phyloP scores from a whole-genome alignment of 352 stramenopile genomes.

The Globisporangium yorkense region DNA sequence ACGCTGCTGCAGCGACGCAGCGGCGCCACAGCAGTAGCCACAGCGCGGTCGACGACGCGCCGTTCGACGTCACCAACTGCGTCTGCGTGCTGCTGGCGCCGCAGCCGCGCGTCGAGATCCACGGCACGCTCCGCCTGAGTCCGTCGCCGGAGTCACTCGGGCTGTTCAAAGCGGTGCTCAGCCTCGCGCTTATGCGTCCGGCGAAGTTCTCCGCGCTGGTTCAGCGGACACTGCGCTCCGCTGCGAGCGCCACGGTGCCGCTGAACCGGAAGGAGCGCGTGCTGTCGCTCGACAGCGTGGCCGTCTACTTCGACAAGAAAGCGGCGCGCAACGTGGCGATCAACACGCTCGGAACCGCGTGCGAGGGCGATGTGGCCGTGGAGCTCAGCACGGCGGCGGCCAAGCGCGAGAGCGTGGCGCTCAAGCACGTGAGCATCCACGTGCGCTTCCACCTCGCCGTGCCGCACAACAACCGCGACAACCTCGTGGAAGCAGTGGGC shows the following conservation, averaged over 20 bases:
- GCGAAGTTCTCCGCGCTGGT: slow-evolving; percentile 17
- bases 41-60: slow-evolving; percentile 1
- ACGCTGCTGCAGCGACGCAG: slow-evolving; percentile 12
- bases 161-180: slow-evolving; percentile 33
- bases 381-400: slow-evolving; percentile 1
- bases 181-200: slow-evolving; percentile 12
- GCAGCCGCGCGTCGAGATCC: slow-evolving; percentile 32
- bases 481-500: slow-evolving; percentile 23
- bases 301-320: slow-evolving; percentile 22
- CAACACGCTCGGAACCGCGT: slow-evolving; percentile 11
- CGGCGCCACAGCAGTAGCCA: slow-evolving; percentile 1
- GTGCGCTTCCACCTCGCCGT: slow-evolving; percentile 38
- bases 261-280: slow-evolving; percentile 36
- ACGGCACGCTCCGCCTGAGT: slow-evolving; percentile 26
- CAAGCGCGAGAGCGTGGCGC: slow-evolving; percentile 5
- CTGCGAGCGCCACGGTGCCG: slow-evolving; percentile 24
- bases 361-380: slow-evolving; percentile 6
- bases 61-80: slow-evolving; percentile 31
- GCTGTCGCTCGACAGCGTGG: slow-evolving; percentile 25
- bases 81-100: slow-evolving; percentile 46
- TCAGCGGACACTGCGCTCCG: slow-evolving; percentile 33
- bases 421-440: slow-evolving; percentile 20
- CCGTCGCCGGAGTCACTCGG: slow-evolving; percentile 12
- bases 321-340: slow-evolving; percentile 17
- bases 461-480: slow-evolving; percentile 34